Conservation (phyloP, 306 rosid genomes). For the Pterocarpus santalinus region DNA sequence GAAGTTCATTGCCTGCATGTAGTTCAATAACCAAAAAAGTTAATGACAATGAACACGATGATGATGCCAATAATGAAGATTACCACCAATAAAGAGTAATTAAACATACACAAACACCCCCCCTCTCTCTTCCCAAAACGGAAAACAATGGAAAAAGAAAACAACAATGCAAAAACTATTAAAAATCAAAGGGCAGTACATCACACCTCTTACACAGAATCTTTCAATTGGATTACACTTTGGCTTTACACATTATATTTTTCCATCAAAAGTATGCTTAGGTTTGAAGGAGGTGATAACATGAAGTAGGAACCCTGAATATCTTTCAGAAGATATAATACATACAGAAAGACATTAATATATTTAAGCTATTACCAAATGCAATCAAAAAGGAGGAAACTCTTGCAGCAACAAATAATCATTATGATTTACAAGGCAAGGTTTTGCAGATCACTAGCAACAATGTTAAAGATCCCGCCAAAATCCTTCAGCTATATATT, state of each 20-base stretch:
- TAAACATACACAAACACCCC: not conserved
- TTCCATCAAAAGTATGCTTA: not conserved
- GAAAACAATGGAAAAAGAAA: not conserved
- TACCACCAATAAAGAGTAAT: slow-evolving; percentile 41
- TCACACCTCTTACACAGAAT: slow-evolving; percentile 2
- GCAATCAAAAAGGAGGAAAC: slow-evolving; percentile 17
- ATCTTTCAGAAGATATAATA: slow-evolving; percentile 5
- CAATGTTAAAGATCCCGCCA: slow-evolving; percentile 5
- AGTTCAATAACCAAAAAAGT: slow-evolving; percentile 37
- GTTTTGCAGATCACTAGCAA: slow-evolving; percentile 13
- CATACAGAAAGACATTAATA: slow-evolving; percentile 13
- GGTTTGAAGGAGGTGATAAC: slow-evolving; percentile 14
- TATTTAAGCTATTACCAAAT: slow-evolving; percentile 4
- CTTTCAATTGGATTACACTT: slow-evolving; percentile 23
- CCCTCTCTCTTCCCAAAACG: not conserved
- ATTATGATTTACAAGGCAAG: not conserved
- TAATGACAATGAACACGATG: slow-evolving; percentile 21
- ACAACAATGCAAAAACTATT: not conserved
- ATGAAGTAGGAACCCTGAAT: slow-evolving; percentile 13
- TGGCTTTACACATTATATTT: slow-evolving; percentile 12
- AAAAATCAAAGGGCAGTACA: slow-evolving; percentile 13
- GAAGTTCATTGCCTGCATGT: slow-evolving; percentile 96
- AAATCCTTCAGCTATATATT: slow-evolving; percentile 24
- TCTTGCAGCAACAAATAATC: not conserved
- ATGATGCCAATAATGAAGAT: slow-evolving; percentile 16